Evolutionary conservation across 495 filamentous ascomycete genomes (phyloP).

Genomic region (Venustampulla echinocandica): DNA sequence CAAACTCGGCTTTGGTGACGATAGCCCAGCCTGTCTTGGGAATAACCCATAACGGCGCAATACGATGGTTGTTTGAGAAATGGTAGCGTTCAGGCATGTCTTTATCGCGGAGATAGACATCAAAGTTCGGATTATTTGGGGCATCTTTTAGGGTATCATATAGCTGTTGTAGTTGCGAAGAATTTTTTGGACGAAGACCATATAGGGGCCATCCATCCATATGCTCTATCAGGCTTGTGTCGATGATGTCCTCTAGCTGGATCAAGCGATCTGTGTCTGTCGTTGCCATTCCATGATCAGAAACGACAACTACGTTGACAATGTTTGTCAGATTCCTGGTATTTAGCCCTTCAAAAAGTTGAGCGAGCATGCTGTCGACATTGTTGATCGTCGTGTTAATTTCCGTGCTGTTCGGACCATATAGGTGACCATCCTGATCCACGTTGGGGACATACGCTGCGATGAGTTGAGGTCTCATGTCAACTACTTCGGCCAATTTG

Average conservation of each 20-base stretch:
- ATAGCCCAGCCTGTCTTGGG: slow-evolving; percentile 87
- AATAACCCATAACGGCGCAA: slow-evolving; percentile 87
- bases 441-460: slow-evolving; percentile 92
- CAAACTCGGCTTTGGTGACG: slow-evolving; percentile 68
- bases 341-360: slow-evolving; percentile 67
- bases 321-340: slow-evolving; percentile 76
- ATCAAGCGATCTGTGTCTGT: slow-evolving; percentile 75
- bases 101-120: slow-evolving; percentile 70
- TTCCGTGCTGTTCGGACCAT: slow-evolving; percentile 90
- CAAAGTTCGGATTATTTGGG: slow-evolving; percentile 55
- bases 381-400: slow-evolving; percentile 61
- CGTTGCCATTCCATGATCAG: slow-evolving; percentile 96
- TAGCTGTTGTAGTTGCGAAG: slow-evolving; percentile 47
- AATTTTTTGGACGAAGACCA: slow-evolving; percentile 68
- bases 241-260: slow-evolving; percentile 86
- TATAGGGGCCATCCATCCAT: slow-evolving; percentile 93
- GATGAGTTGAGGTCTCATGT: slow-evolving; percentile 73
- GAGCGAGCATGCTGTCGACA: slow-evolving; percentile 72
- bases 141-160: slow-evolving; percentile 43
- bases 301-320: slow-evolving; percentile 95
- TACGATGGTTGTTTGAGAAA: slow-evolving; percentile 74
- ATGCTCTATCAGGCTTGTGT: slow-evolving; percentile 63
- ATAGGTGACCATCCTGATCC: slow-evolving; percentile 75
- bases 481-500: slow-evolving; percentile 21
- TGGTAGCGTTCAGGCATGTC: slow-evolving; percentile 87